Evolutionary conservation across 306 rosid species (phyloP).

Genomic region (Prunus armeniaca): DNA sequence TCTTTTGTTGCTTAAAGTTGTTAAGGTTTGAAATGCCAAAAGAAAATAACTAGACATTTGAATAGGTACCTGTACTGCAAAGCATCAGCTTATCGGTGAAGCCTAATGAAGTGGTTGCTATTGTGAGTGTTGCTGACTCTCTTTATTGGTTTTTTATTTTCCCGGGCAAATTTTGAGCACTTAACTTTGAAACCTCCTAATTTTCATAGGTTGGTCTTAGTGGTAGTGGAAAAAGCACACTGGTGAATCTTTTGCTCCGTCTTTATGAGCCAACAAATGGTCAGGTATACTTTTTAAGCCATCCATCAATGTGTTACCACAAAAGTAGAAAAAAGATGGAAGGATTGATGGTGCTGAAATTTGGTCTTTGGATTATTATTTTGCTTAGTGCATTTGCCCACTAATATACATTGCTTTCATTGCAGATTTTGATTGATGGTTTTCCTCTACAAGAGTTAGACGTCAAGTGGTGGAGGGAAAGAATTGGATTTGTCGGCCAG

Average conservation of each 20-base stretch:
- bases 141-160: constrained; percentile 23
- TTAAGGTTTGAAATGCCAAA: constrained; percentile 24
- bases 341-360: not conserved
- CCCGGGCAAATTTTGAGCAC: constrained; percentile 17
- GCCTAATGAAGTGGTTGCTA: constrained; percentile 89
- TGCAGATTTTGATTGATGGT: constrained; percentile 85
- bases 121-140: constrained; percentile 56
- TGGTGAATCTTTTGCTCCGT: constrained; percentile 92
- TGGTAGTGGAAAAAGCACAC: constrained; percentile 96
- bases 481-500: constrained; percentile 94
- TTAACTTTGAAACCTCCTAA: constrained; percentile 5
- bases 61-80: constrained; percentile 77
- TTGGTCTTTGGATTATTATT: not conserved
- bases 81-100: constrained; percentile 61
- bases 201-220: constrained; percentile 85
- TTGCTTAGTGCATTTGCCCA: not conserved
- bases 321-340: not conserved
- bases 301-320: not conserved
- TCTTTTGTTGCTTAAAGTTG: constrained; percentile 13
- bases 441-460: constrained; percentile 69
- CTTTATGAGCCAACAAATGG: constrained; percentile 93
- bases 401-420: constrained; percentile 9
- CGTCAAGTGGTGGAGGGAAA: constrained; percentile 89
- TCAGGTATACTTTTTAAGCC: constrained; percentile 55
- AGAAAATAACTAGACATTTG: constrained; percentile 26